phyloP scores from a whole-genome alignment of 371 early-diverging fungal genomes.

The Mortierella sp. region DNA sequence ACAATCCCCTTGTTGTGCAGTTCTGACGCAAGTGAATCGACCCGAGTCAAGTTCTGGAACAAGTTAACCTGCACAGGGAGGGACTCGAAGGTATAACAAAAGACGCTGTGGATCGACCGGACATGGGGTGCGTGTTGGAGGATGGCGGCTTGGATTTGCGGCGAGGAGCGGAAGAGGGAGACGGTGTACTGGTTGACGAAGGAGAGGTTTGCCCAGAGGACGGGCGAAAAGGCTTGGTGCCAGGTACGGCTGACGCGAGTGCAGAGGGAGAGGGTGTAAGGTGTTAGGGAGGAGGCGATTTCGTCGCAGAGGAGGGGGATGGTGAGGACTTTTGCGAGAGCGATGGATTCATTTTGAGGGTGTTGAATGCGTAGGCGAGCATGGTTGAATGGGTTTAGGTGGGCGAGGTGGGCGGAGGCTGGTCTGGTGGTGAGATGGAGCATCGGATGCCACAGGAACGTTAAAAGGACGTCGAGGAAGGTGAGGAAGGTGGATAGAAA shows the following conservation, averaged over 20 bases:
- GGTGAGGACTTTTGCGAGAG: background rate
- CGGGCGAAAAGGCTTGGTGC: background rate
- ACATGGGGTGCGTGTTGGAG: background rate
- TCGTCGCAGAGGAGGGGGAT: slow-evolving; percentile 13
- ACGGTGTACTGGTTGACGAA: slow-evolving; percentile 4
- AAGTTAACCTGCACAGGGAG: background rate
- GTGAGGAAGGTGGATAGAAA: background rate
- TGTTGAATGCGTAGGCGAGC: background rate
- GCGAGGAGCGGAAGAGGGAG: background rate
- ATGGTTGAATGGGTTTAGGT: slow-evolving; percentile 3
- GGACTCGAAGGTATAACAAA: slow-evolving; percentile 14
- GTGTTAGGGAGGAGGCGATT: background rate
- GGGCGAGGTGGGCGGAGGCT: background rate
- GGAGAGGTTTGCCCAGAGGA: slow-evolving; percentile 14
- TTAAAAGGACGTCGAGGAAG: background rate
- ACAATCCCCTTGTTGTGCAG: slow-evolving; percentile 48
- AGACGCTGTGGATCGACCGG: slow-evolving; percentile 13
- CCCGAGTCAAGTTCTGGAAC: slow-evolving; percentile 3
- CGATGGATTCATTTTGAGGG: background rate
- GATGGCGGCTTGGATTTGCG: background rate
- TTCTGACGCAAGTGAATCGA: slow-evolving; percentile 37
- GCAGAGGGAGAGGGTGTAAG: background rate
- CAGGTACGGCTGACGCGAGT: slow-evolving; percentile 1
- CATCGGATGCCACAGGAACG: background rate
- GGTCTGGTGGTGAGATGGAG: slow-evolving; percentile 5